A percentile compares a stretch with the other conserved stretches of the same genome.
Evolutionary conservation across 495 filamentous ascomycete species (phyloP).

Genomic region (Talaromyces borbonicus): DNA sequence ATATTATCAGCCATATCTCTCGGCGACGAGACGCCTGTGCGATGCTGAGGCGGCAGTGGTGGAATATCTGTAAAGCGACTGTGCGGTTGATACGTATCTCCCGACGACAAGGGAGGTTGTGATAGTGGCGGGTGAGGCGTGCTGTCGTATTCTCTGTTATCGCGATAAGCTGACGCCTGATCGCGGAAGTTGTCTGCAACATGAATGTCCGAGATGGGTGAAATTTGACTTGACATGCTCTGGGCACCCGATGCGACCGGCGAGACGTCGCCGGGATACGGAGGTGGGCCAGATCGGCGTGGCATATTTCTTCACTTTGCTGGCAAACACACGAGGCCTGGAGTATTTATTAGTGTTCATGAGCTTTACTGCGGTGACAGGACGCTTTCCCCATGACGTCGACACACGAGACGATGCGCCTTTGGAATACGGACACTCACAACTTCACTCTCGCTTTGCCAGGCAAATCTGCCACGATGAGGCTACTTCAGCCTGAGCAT

Average conservation of each 20-base stretch:
- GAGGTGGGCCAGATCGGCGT: not conserved
- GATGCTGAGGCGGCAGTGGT: constrained; percentile 9
- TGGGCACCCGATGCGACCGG: constrained; percentile 1
- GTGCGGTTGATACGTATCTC: too few species aligned
- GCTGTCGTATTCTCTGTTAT: constrained; percentile 7
- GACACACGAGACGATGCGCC: not conserved
- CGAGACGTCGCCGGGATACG: not conserved
- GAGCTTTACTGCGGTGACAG: too few species aligned
- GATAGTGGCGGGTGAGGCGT: constrained; percentile 6
- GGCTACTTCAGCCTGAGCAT: not conserved
- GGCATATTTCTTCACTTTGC: not conserved
- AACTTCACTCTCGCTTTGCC: not conserved
- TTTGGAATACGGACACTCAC: not conserved
- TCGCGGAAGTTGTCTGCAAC: not conserved
- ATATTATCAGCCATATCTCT: constrained; percentile 9
- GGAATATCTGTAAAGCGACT: constrained; percentile 1
- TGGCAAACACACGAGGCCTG: not conserved
- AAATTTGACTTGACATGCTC: constrained; percentile 5
- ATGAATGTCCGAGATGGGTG: constrained; percentile 3
- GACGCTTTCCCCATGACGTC: constrained; percentile 3
- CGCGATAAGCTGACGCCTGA: constrained; percentile 7
- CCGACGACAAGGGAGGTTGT: too few species aligned
- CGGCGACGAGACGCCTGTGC: constrained; percentile 8
- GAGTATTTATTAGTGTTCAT: too few species aligned
- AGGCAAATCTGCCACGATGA: not conserved